phyloP scores from a whole-genome alignment of 805 yeast species.

The Starmerella asiatica region DNA sequence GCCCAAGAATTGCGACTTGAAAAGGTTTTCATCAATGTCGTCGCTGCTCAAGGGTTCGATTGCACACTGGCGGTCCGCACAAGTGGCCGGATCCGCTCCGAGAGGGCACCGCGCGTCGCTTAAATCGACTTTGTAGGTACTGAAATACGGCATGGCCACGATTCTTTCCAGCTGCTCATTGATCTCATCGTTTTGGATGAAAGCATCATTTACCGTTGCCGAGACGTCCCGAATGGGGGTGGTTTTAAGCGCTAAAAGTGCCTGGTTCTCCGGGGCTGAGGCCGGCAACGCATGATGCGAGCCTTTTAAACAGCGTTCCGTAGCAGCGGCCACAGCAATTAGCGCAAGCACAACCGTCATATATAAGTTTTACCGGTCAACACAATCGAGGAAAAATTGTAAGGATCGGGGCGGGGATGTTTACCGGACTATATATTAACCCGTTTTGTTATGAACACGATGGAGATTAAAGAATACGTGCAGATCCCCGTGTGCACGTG shows the following conservation, averaged over 20 bases:
- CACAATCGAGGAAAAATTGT: no score
- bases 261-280: slow-evolving; percentile 14
- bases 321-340: background rate
- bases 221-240: slow-evolving; percentile 17
- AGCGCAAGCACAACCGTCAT: slow-evolving; percentile 3
- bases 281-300: slow-evolving; percentile 5
- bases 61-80: slow-evolving; percentile 80
- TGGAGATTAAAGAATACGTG: no score
- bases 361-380: no score
- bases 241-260: slow-evolving; percentile 10
- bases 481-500: no score
- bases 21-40: slow-evolving; percentile 50
- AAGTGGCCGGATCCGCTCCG: slow-evolving; percentile 64
- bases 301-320: slow-evolving; percentile 6
- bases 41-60: slow-evolving; percentile 64
- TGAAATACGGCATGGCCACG: slow-evolving; percentile 67
- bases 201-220: slow-evolving; percentile 32
- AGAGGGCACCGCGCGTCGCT: slow-evolving; percentile 63
- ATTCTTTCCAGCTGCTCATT: slow-evolving; percentile 45
- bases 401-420: no score
- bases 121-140: slow-evolving; percentile 72
- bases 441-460: no score
- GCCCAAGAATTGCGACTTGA: slow-evolving; percentile 64
- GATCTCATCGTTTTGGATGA: slow-evolving; percentile 38
- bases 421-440: no score